Evolutionary conservation across 768 basidiomycete genomes (phyloP), one percentile per base, ranked within the genome.

Genomic region (Kwoniella pini): DNA sequence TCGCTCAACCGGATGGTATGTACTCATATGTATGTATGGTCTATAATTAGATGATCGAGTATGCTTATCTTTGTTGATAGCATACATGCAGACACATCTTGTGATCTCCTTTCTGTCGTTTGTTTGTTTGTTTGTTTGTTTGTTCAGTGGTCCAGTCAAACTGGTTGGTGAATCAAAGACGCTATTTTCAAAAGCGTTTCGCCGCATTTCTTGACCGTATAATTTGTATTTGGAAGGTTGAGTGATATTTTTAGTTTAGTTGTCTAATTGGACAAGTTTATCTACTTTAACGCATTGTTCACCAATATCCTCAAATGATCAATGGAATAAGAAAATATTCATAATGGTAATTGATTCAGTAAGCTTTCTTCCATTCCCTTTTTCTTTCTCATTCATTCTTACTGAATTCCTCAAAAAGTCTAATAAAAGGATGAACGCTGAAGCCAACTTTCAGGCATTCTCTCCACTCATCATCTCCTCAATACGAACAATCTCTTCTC

Each of bases 401-500:
- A 19, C 11, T 10, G 28, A 33, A n/a, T n/a, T n/a, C n/a, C n/a
- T n/a, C n/a, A n/a, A n/a, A n/a, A n/a, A n/a, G n/a, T 52, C 19
- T 33, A 24, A 30, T 24, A 40, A 54, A 1, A 28, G 42, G 26
- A 45, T 42, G 28, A 22, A 44, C 7, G 27, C 57, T 50, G 58
- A 60, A 40, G 22, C 42, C 36, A n/a, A 4, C 21, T 28, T 30
- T 22, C 40, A 60, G 58, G 17, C 48, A 11, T 59, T 65, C 26
- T 63, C 64, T 3, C 64, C 61, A 19, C 21, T 31, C 7, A 28
- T 64, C 15, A 43, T 75, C 24, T 50, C 67, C 1, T 63, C 64
- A 12, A 57, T 77, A 26, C 70, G 70, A 9, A 68, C 72, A 30
- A 53, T 74, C 50, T 53, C 60, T 10, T 64, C 76, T 21, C 62